These are phyloP conservation scores for Daphne laureola DNA, from an alignment of 441 rosid species.

Conservation along the genomic window DNA sequence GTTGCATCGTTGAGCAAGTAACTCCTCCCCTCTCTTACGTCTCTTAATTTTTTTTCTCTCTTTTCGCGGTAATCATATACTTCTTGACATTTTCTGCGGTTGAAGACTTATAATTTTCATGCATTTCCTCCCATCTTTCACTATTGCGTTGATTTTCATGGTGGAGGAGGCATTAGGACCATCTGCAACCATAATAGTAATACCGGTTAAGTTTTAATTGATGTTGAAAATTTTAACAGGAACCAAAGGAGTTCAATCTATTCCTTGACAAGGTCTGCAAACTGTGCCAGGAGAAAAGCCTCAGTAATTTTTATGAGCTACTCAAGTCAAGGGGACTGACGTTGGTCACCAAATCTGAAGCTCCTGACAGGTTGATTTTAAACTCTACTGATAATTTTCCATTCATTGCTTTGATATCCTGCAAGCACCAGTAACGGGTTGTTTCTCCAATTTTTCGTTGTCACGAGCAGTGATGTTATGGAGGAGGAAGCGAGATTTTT, in stretches of 20 bases:
- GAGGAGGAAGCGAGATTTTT: constrained; percentile 53
- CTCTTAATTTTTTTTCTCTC: neutral
- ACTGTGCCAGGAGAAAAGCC: constrained; percentile 35
- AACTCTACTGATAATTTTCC: neutral
- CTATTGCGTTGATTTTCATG: neutral
- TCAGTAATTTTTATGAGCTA: constrained; percentile 34
- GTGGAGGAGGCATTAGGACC: neutral
- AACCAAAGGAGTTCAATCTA: constrained; percentile 75
- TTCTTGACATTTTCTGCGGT: too few species aligned
- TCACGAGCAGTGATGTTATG: constrained; percentile 46
- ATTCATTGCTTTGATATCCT: constrained; percentile 1
- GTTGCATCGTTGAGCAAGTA: constrained; percentile 87
- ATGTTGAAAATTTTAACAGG: constrained; percentile 31
- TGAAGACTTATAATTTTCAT: neutral
- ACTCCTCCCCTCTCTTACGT: constrained; percentile 14
- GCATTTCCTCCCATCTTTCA: too few species aligned
- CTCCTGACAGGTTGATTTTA: constrained; percentile 59
- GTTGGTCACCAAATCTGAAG: constrained; percentile 76
- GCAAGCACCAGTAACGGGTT: neutral
- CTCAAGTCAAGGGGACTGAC: constrained; percentile 43
- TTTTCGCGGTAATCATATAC: too few species aligned
- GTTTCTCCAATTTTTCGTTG: constrained; percentile 11
- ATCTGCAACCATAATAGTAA: neutral
- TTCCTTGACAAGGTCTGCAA: constrained; percentile 33
- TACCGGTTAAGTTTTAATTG: neutral